Evolutionary conservation across 129 eudicot species (phyloP), one percentile per base, ranked within the genome.

Genomic region (Centaurea solstitialis): DNA sequence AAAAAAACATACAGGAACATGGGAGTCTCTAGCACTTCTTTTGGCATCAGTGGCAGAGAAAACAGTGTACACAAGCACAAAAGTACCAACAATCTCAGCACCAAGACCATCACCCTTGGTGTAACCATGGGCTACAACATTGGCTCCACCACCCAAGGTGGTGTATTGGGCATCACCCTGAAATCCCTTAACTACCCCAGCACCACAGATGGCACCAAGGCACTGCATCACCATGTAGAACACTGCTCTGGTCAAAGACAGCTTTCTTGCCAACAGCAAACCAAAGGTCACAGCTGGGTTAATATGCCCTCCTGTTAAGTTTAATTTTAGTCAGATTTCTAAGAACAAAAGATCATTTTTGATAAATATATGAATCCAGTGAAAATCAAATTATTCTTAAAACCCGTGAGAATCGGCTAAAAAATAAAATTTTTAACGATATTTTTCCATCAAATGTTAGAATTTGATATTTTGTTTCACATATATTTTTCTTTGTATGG

Each of bases 231-330:
- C 89, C 78, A 93, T 93, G 90, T 93, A 91, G 85, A 89, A 89
- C 26, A 89, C 12, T 2, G 97, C 91, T 83, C 98, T 86, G 74
- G 94, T 91, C 76, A 93, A 67, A 38, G 98, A 91, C 37, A 91
- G 84, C 74, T 93, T 93, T 85, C 98, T 91, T 77, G 98, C 98
- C 76, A 93, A 67, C 75, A 93, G 82, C 90, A 93, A 70, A 22
- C 98, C 98, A 43, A 89, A 93, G 41, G 97, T 93, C 87, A 93
- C 94, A 22, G 97, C 95, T 81, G 97, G 98, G 86, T 93, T 93
- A 38, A 93, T 93, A 75, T 94, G 98, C 33, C 97, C 98, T 84
- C 97, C 98, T 93, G 97, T 89, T 33, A 33, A 33, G 37, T 33
- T 26, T 33, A 33, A 33, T 33, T 84, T 83, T 21, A 39, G 37